These are phyloP conservation scores for Vigna trinervia DNA, from an alignment of 306 rosid genomes.

Conservation along the genomic window DNA sequence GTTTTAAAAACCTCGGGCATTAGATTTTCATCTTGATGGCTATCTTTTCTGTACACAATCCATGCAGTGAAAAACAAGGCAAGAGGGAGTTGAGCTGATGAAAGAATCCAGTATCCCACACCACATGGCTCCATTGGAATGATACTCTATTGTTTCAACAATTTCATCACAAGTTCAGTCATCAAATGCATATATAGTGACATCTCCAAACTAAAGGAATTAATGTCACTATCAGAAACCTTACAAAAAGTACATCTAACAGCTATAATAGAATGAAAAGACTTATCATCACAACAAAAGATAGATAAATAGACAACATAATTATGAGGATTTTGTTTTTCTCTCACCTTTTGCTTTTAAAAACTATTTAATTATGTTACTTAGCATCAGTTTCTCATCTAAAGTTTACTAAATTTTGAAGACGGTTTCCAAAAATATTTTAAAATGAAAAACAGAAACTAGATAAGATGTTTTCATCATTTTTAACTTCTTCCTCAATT, in stretches of 20 bases:
- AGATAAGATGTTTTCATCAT: not conserved
- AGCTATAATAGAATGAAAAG: not conserved
- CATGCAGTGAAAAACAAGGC: constrained; percentile 72
- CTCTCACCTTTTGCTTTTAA: not conserved
- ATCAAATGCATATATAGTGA: constrained; percentile 9
- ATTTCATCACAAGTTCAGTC: constrained; percentile 3
- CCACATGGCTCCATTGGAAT: constrained; percentile 75
- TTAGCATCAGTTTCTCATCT: not conserved
- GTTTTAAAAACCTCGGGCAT: constrained; percentile 55
- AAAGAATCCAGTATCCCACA: constrained; percentile 71
- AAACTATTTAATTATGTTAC: not conserved
- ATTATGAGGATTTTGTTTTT: not conserved
- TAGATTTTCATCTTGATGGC: constrained; percentile 51
- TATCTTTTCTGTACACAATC: constrained; percentile 59
- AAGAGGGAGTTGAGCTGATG: constrained; percentile 70
- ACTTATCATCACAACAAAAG: not conserved
- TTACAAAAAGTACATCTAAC: too few relatives aligned
- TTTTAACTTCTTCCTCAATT: not conserved
- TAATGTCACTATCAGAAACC: too few relatives aligned
- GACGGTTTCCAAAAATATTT: not conserved
- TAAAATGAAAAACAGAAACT: not conserved
- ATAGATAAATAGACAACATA: not conserved
- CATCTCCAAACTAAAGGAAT: constrained; percentile 1
- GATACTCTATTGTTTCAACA: constrained; percentile 62
- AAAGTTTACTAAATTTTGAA: not conserved